Conservation (phyloP, 768 basidiomycete species). For the Suillus alpinus region DNA sequence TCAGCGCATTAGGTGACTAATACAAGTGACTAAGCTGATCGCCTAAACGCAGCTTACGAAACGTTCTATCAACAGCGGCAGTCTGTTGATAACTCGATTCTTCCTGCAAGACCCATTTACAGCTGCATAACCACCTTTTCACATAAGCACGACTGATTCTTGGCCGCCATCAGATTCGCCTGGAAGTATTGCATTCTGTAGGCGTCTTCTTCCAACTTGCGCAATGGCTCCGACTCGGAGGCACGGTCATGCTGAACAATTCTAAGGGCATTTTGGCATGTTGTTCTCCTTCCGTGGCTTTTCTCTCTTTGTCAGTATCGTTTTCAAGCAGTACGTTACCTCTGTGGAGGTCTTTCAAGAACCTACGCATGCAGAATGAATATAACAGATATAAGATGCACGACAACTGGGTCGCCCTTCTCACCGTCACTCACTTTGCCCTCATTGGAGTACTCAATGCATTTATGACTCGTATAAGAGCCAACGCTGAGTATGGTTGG, state of each 20-base stretch:
- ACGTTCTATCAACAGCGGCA: not conserved
- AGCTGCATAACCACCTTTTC: not conserved
- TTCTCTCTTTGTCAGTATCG: not conserved
- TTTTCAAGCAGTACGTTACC: not conserved
- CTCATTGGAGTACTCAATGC: constrained; percentile 1
- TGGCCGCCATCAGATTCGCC: not conserved
- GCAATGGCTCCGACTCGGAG: not conserved
- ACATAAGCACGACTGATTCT: not conserved
- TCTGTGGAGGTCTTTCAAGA: not conserved
- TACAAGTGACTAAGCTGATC: too few relatives aligned
- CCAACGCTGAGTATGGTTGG: not conserved
- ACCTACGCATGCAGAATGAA: not conserved
- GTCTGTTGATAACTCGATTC: not conserved
- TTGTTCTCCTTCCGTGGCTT: not conserved
- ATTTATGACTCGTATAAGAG: not conserved
- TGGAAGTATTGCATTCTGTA: not conserved
- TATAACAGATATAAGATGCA: not conserved
- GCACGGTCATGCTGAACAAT: not conserved
- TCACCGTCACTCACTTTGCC: not conserved
- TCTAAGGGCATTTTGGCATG: not conserved
- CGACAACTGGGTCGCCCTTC: not conserved
- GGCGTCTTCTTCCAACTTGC: not conserved
- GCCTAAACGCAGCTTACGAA: too few relatives aligned
- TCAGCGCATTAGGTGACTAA: too few relatives aligned
- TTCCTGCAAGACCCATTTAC: not conserved